Evolutionary conservation across 179 eudicot species (phyloP), one percentile per base, ranked within the genome.

Genomic region (Kewa caespitosa): DNA sequence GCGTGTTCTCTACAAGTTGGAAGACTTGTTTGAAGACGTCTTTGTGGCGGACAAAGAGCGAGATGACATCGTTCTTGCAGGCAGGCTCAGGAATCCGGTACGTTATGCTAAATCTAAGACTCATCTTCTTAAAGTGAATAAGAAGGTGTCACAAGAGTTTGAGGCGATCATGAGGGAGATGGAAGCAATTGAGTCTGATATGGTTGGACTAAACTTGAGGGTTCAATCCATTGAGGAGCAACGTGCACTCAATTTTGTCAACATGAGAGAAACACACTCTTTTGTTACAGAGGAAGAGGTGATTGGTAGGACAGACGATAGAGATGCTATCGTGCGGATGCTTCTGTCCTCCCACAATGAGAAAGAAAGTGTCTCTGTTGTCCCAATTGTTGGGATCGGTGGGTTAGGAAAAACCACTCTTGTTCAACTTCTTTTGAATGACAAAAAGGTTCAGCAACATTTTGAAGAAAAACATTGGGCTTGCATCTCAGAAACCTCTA

Each of bases 341-440:
- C 60, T 69, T 46, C 33, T 69, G 27, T 30, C 46, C 4, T 70
- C 59, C 1, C 30, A 22, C 4, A 1, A 70, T 46, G 61, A 1
- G 4, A 32, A 20, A 2, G 60, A 46, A 17, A 15, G 8, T 30
- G 54, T 69, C 2, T 30, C 59, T 8, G 60, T 69, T 4, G 23
- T 69, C 42, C 12, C 74, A 3, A 70, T 70, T 70, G 74, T 70
- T 52, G 74, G 74, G 32, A 70, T 70, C 25, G 62, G 74, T 70
- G 74, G 74, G 20, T 22, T 70, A 27, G 74, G 74, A 34, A 70
- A 70, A n/a, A 50, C 74, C 22, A 34, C 62, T 4, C 43, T 70
- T 5, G 74, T 62, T 27, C 62, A 70, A 22, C 42, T 70, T 9
- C 30, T 23, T 17, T 70, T 9, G 50, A 34, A 52, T n/a, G 74